Conservation (phyloP, 306 rosid species). For the Fragaria vesca region DNA sequence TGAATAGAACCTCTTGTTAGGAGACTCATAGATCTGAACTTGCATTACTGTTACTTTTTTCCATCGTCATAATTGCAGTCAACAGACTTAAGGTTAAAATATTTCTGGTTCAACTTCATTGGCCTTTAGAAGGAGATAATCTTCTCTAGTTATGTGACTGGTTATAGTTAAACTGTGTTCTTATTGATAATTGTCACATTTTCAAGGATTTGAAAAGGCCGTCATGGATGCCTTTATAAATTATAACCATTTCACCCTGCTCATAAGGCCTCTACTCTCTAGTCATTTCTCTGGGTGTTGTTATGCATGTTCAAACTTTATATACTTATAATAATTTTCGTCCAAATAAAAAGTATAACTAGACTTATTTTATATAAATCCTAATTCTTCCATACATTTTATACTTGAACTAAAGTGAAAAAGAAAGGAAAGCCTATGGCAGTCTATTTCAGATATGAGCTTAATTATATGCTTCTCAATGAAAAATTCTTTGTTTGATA, state of each 20-base stretch:
- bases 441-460: background rate
- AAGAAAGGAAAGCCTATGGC: background rate
- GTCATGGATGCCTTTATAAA: background rate
- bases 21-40: background rate
- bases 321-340: background rate
- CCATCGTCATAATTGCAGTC: background rate
- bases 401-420: background rate
- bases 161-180: background rate
- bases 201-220: background rate
- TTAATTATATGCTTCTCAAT: background rate
- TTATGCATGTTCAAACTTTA: background rate
- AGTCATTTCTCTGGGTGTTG: background rate
- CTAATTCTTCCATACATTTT: background rate
- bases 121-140: background rate
- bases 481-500: background rate
- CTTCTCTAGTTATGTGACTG: background rate
- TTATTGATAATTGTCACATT: background rate
- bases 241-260: background rate
- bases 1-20: background rate
- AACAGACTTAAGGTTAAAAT: background rate
- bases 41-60: background rate
- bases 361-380: background rate
- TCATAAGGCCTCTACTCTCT: background rate
- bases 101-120: background rate
- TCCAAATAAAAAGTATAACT: background rate